Base-by-base conservation (phyloP, 108 stramenopile species). In the Skeletonema costatum region DNA sequence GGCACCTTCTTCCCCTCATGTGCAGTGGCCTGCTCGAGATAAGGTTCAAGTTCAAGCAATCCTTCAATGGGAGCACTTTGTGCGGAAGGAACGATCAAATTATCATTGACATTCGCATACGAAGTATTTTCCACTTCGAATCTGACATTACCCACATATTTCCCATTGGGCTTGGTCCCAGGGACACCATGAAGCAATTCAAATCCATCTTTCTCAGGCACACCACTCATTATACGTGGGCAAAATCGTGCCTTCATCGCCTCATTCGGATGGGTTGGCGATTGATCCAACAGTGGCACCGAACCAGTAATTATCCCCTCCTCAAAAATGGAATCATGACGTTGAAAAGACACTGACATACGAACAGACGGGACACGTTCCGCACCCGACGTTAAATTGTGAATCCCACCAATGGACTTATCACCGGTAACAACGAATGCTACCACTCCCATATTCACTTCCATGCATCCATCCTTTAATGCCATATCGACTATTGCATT, bases 391-490 rank as follows among this genome's bases (percentile, higher is more conserved):
- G 44, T 33, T 21, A 64, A 64, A 21, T 51, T 59, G 36, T 64
- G 71, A 31, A 59, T n/a, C 29, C 63, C 71, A 2, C 60, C 41
- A 12, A 33, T 68, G 2, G 25, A 36, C 30, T 32, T 36, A 39
- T 70, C 46, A 63, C 78, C 74, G 53, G 46, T 17, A 39, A 71
- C 5, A 6, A 82, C 56, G 21, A 82, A 56, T 21, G 70, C 81
- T 14, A 75, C 70, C 59, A 82, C 65, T 29, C 81, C 81, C 32
- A 82, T 38, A 14, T 82, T 75, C 13, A 82, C 81, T n/a, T 73
- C 60, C 21, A 66, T 75, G 21, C 70, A 67, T 51, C 77, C 77
- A 51, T 75, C 82, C 6, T 41, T 53, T 21, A 68, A 51, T 30
- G 76, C 60, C 46, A 68, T 25, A 19, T 78, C 71, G 19, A 62